Evolutionary conservation across 495 filamentous ascomycete genomes (phyloP).

Genomic region (Penicillium herquei): DNA sequence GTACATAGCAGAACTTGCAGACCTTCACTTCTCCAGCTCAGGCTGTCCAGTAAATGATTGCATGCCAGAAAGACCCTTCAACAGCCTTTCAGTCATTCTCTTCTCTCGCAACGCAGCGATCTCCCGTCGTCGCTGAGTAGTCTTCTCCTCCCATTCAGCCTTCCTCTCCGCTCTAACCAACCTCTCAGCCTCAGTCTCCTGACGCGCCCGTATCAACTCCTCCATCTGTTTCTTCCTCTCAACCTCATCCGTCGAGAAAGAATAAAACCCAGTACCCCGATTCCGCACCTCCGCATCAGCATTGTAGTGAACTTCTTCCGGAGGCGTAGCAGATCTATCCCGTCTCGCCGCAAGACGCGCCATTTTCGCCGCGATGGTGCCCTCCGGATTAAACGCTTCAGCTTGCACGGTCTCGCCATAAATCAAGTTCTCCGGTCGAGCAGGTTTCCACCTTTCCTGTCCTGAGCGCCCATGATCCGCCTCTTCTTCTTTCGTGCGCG

Average conservation of each 20-base stretch:
- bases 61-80: neutral
- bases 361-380: slow-evolving; percentile 60
- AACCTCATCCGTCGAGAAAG: slow-evolving; percentile 71
- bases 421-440: slow-evolving; percentile 69
- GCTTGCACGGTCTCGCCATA: slow-evolving; percentile 79
- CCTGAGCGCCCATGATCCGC: slow-evolving; percentile 33
- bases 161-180: slow-evolving; percentile 49
- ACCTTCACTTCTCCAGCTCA: neutral
- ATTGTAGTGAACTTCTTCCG: slow-evolving; percentile 79
- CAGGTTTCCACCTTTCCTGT: slow-evolving; percentile 56
- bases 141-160: slow-evolving; percentile 17
- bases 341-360: slow-evolving; percentile 67
- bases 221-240: slow-evolving; percentile 72
- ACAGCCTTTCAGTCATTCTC: neutral
- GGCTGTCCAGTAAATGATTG: neutral
- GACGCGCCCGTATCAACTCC: slow-evolving; percentile 61
- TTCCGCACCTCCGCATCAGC: slow-evolving; percentile 75
- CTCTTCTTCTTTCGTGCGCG: slow-evolving; percentile 46
- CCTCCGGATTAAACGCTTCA: slow-evolving; percentile 73
- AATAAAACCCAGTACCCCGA: slow-evolving; percentile 88
- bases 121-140: neutral
- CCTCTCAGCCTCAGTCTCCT: slow-evolving; percentile 69
- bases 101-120: neutral
- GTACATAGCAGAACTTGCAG: neutral
- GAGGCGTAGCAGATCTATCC: slow-evolving; percentile 74